phyloP scores from a whole-genome alignment of 208 protist genomes.

The Trypanosoma scelopori region DNA sequence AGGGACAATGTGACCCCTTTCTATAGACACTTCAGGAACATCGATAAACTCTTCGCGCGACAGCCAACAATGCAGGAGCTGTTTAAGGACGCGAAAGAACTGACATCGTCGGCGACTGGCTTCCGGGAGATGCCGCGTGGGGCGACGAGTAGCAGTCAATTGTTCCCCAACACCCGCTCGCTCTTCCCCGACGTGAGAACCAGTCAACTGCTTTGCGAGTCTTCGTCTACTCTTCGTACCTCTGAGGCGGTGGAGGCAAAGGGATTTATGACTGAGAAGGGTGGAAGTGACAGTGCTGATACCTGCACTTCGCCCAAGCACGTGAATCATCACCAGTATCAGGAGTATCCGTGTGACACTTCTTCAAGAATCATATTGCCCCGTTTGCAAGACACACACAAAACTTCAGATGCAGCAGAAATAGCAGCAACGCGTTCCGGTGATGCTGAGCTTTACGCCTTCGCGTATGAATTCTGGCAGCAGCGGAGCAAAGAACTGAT shows the following conservation, averaged over 20 bases:
- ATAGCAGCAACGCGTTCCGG: not conserved
- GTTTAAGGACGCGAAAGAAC: not conserved
- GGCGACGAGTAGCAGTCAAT: not conserved
- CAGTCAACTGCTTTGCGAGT: not conserved
- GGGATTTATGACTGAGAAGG: not conserved
- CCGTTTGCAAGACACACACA: not conserved
- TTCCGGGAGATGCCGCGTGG: not conserved
- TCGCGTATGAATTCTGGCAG: constrained; percentile 22
- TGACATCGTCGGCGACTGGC: not conserved
- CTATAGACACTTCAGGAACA: constrained; percentile 3
- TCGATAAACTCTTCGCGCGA: constrained; percentile 1
- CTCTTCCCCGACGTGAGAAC: constrained; percentile 3
- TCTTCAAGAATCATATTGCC: not conserved
- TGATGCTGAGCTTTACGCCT: constrained; percentile 15
- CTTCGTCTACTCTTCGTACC: not conserved
- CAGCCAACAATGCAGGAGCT: not conserved
- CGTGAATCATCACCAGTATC: not conserved
- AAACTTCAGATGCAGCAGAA: constrained; percentile 1
- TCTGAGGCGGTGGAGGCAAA: not conserved
- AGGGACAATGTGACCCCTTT: not conserved
- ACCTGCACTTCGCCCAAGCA: not conserved
- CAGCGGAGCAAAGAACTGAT: constrained; percentile 2
- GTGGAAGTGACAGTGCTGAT: not conserved
- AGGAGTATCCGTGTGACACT: not conserved
- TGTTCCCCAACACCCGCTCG: constrained; percentile 1